A percentile compares a stretch with the other conserved stretches of the same genome.
Evolutionary conservation across 2,329 filamentous ascomycete species (phyloP).

Genomic region (Sclerotinia minor): DNA sequence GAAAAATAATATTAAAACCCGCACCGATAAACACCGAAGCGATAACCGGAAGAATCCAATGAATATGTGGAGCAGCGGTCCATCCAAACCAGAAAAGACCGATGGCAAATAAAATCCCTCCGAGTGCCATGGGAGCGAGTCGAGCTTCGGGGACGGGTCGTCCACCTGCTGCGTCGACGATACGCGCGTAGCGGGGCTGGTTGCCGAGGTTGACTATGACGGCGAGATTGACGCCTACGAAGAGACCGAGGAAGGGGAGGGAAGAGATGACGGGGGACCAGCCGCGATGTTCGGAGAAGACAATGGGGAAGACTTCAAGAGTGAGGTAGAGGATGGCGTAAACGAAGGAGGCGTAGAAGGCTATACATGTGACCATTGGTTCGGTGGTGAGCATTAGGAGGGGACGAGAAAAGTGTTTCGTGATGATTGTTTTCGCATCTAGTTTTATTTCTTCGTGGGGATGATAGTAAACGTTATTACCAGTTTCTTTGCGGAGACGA

Average conservation of each 20-base stretch:
- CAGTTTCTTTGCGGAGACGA: slow-evolving; percentile 42
- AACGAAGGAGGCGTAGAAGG: slow-evolving; percentile 68
- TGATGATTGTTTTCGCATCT: slow-evolving; percentile 36
- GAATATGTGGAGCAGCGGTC: slow-evolving; percentile 34
- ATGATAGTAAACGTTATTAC: slow-evolving; percentile 34
- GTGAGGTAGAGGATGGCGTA: slow-evolving; percentile 70
- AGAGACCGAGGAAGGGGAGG: slow-evolving; percentile 57
- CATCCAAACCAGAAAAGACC: slow-evolving; percentile 41
- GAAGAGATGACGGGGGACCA: slow-evolving; percentile 62
- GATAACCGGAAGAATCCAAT: slow-evolving; percentile 27
- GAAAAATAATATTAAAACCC: slow-evolving; percentile 41
- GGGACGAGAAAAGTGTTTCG: slow-evolving; percentile 40
- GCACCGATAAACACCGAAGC: slow-evolving; percentile 35
- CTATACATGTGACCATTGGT: slow-evolving; percentile 63
- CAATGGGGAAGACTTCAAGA: slow-evolving; percentile 57
- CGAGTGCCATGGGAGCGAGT: slow-evolving; percentile 51
- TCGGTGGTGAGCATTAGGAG: slow-evolving; percentile 55
- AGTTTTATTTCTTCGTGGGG: slow-evolving; percentile 37
- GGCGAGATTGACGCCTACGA: slow-evolving; percentile 48
- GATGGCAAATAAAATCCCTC: slow-evolving; percentile 37
- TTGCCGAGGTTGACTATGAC: slow-evolving; percentile 50
- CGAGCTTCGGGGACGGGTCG: slow-evolving; percentile 48
- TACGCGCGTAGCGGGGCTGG: slow-evolving; percentile 36
- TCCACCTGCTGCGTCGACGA: slow-evolving; percentile 41
- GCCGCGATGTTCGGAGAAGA: slow-evolving; percentile 61